Evolutionary conservation across 2,329 filamentous ascomycete genomes (phyloP).

Genomic region (Aspergillus pseudonomiae): DNA sequence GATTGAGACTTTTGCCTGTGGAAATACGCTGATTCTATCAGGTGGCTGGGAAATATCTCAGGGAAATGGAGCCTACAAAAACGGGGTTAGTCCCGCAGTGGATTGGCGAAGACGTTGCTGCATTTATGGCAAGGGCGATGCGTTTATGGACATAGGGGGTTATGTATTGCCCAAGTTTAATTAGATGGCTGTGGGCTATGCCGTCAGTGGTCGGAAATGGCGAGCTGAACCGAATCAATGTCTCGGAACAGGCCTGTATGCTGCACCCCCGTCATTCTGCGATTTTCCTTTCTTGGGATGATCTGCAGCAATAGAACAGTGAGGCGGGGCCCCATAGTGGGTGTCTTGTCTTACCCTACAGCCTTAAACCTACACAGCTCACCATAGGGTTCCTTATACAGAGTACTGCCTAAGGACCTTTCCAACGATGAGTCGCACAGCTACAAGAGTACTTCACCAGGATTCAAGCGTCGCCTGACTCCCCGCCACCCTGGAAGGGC

Average conservation of each 20-base stretch:
- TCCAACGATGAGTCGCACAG: not conserved
- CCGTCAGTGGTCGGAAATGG: not conserved
- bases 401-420: not conserved
- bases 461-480: not conserved
- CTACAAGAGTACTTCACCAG: not conserved
- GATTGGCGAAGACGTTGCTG: constrained; percentile 24
- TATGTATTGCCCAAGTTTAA: constrained; percentile 22
- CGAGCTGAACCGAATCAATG: not conserved
- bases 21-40: not conserved
- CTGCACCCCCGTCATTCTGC: not conserved
- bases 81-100: constrained; percentile 19
- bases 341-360: not conserved
- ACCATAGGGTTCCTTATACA: not conserved
- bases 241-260: not conserved
- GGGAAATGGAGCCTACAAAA: constrained; percentile 23
- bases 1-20: not conserved
- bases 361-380: not conserved
- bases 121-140: constrained; percentile 24
- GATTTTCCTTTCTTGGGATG: not conserved
- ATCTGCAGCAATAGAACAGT: not conserved
- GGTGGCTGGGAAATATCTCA: constrained; percentile 26
- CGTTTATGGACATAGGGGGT: constrained; percentile 25
- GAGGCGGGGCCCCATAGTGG: not conserved
- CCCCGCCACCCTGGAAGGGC: not conserved
- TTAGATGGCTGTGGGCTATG: not conserved